A percentile compares a stretch with the other conserved stretches of the same genome.
These are phyloP conservation scores for Lactuca sativa DNA, from an alignment of 129 eudicot species.

Conservation along the genomic window DNA sequence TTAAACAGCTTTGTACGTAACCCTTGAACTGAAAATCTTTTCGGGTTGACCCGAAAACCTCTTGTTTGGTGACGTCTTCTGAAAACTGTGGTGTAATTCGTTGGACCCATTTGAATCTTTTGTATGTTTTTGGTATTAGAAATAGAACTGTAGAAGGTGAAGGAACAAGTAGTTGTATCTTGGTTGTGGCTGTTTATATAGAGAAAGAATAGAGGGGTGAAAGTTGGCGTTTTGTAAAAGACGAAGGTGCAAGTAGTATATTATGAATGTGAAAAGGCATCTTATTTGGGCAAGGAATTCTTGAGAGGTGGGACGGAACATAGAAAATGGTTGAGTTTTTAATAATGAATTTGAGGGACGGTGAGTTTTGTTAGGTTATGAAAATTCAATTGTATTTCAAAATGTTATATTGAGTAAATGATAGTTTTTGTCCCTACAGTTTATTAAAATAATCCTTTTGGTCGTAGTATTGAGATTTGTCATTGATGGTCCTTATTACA, in stretches of 20 bases:
- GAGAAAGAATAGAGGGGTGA: conserved; percentile 9
- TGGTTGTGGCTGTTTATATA: conserved; percentile 25
- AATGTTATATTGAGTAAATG: no score
- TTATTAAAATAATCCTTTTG: no score
- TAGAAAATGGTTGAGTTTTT: conserved; percentile 17
- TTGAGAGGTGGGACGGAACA: conserved; percentile 25
- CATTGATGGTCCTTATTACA: no score
- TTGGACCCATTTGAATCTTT: conserved; percentile 28
- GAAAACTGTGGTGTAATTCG: conserved; percentile 46
- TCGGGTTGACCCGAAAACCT: conserved; percentile 58
- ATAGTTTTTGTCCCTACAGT: no score
- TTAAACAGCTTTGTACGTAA: conserved; percentile 51
- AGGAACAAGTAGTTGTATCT: not conserved
- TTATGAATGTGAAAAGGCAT: not conserved
- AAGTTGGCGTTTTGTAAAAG: conserved; percentile 16
- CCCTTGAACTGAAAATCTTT: conserved; percentile 54
- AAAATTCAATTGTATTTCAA: not conserved
- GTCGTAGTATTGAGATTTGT: no score
- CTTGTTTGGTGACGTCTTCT: conserved; percentile 39
- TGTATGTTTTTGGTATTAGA: conserved; percentile 2
- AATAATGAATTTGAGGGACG: conserved; percentile 18
- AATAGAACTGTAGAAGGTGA: conserved; percentile 19
- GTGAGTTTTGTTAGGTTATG: conserved; percentile 14
- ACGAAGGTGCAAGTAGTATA: not conserved
- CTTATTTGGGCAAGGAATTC: conserved; percentile 15